Conservation (phyloP, 441 rosid genomes). For the Manihot esculenta region DNA sequence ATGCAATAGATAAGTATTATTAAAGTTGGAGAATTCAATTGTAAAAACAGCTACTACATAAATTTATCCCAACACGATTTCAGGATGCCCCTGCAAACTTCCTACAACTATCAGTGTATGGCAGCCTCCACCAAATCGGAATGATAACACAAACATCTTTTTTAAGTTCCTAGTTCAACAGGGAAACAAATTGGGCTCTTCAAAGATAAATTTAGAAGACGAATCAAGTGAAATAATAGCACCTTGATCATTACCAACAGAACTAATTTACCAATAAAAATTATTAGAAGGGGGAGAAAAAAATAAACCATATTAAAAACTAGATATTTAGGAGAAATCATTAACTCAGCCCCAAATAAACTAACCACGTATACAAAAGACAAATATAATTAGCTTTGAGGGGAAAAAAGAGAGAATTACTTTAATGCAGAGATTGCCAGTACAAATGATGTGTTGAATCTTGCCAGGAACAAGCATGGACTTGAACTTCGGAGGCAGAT, state of each 20-base stretch:
- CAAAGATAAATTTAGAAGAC: not conserved
- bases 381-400: not conserved
- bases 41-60: no score
- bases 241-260: not conserved
- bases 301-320: not conserved
- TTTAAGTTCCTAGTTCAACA: not conserved
- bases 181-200: not conserved
- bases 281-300: not conserved
- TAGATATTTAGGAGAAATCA: not conserved
- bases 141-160: no score
- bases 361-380: not conserved
- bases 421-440: constrained; percentile 86
- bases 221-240: not conserved
- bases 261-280: not conserved
- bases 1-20: no score
- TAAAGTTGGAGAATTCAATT: no score
- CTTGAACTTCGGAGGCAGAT: constrained; percentile 96
- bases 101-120: no score
- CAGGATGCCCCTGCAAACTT: no score
- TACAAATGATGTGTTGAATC: constrained; percentile 92
- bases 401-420: constrained; percentile 29
- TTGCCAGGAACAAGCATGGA: constrained; percentile 98
- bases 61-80: no score
- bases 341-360: not conserved
- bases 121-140: no score